Evolutionary conservation across 192 early-diverging fungal genomes (phyloP), one percentile per base, ranked within the genome.

Genomic region (Coemansia sp.): DNA sequence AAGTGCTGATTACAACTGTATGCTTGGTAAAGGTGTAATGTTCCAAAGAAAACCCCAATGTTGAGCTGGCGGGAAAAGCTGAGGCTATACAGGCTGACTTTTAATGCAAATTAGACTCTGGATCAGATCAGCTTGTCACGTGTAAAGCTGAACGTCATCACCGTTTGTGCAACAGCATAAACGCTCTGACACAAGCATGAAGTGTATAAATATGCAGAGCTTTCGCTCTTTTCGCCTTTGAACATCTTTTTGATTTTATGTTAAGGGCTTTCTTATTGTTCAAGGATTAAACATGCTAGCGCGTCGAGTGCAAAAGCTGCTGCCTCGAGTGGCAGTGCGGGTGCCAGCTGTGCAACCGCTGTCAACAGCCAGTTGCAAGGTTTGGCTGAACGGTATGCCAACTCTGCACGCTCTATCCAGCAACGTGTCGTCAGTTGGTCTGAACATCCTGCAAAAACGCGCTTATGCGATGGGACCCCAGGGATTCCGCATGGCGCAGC

Each of bases 401-500:
- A n/a, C 11, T 12, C 14, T 35, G 31, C 31, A 35, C 7, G 31
- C 31, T 35, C 31, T 35, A 35, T 35, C 16, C 41, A 45, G 9
- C 41, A 45, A n/a, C 0, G 16, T 45, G 11, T 45, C 41, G 17
- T 16, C 49, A 17, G 17, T 23, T 19, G 22, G 49, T 3, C 4
- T 26, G 27, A 7, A 16, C 26, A 14, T 29, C 3, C 22, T 48
- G 47, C 72, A 68, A 23, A 38, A 17, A 5, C 67, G 77, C 12
- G 9, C 23, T 21, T 80, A 71, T 19, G 77, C 72, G 27, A 80
- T 80, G 77, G 77, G 77, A 0, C 77, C 77, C 4, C 64, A 71
- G 55, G 77, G 77, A 25, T 80, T 80, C 45, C 77, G 72, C 31
- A 80, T 80, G 77, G 72, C 68, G n/a, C 77, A 74, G 53, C 57